A percentile compares a stretch with the other conserved stretches of the same genome.
Evolutionary conservation across 2,329 filamentous ascomycete genomes (phyloP).

Genomic region (Sporothrix variecibatus): DNA sequence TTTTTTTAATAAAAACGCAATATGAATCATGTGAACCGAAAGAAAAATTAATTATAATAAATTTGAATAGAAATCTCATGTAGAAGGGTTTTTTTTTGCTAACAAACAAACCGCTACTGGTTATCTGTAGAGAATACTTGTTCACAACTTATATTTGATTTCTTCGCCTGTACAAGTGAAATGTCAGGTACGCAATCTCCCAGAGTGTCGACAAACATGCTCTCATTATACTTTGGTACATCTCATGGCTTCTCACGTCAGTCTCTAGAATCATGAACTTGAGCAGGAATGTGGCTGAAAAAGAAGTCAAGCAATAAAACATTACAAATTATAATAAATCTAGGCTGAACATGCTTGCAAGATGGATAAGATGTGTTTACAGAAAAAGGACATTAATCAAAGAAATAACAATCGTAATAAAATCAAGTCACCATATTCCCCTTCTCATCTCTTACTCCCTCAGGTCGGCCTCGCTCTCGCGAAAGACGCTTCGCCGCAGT

Average conservation of each 20-base stretch:
- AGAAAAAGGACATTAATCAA: background rate
- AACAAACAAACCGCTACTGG: no score
- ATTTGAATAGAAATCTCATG: no score
- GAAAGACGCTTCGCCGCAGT: slow-evolving; percentile 18
- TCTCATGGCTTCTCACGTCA: no score
- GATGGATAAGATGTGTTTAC: background rate
- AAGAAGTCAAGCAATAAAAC: background rate
- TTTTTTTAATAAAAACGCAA: background rate
- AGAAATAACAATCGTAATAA: background rate
- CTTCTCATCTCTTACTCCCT: background rate
- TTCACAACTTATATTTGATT: no score
- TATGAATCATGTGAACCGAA: background rate
- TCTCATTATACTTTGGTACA: no score
- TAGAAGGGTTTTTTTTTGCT: no score
- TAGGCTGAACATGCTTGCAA: background rate
- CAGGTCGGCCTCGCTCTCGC: slow-evolving; percentile 19
- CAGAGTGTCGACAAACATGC: no score
- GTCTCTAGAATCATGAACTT: background rate
- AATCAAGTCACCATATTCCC: no score
- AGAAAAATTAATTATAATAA: no score
- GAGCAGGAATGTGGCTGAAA: background rate
- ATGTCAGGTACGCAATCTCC: no score
- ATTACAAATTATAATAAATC: slow-evolving; percentile 17
- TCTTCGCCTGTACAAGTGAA: no score
- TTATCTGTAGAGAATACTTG: no score